Evolutionary conservation across 202 grass and related monocot genomes (phyloP), one percentile per base, ranked within the genome.

Genomic region (Bolboschoenoplectus hybrid): DNA sequence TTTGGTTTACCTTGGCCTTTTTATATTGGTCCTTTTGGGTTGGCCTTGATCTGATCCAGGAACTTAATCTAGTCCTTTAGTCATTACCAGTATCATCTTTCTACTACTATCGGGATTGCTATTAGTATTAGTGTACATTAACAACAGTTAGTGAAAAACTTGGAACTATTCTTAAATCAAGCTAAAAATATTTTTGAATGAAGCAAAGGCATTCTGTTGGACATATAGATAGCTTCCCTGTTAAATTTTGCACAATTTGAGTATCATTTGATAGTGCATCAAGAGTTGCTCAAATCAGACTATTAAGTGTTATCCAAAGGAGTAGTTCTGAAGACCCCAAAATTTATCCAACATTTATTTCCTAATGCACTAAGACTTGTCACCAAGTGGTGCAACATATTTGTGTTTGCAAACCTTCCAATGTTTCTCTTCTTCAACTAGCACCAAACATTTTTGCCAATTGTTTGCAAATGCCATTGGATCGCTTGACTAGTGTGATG

Each of bases 231-330:
- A 50, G 12, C 73, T 9, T 32, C 4, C 9, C 9, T 74, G 43
- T 74, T 74, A 14, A 76, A 76, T 53, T 74, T 26, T 76, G 50
- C 19, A n/a, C 17, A 49, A 39, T 67, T 39, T 66, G 63, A 66
- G 60, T 39, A 40, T 40, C 26, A 67, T 20, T 67, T 44, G 39
- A 43, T 70, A 70, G 44, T 44, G 13, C 40, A 43, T 44, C 38
- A n/a, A 70, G 26, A n/a, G 11, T 44, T 44, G 39, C 44, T 70
- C 13, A 70, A n/a, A 43, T 44, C 39, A 34, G 61, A 44, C 39
- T 70, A 5, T 66, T 66, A 26, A 66, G 13, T 63, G 17, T 63
- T 63, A 40, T 11, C 35, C 64, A 67, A 39, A 4, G 34, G 13
- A 10, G 20, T 32, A 32, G 10, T 67, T 34, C 19, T 32, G 63